Percentiles rank a stretch among this genome's conserved stretches.
Evolutionary conservation across 2,329 filamentous ascomycete species (phyloP).

Genomic region (Drechslerella stenobrocha): DNA sequence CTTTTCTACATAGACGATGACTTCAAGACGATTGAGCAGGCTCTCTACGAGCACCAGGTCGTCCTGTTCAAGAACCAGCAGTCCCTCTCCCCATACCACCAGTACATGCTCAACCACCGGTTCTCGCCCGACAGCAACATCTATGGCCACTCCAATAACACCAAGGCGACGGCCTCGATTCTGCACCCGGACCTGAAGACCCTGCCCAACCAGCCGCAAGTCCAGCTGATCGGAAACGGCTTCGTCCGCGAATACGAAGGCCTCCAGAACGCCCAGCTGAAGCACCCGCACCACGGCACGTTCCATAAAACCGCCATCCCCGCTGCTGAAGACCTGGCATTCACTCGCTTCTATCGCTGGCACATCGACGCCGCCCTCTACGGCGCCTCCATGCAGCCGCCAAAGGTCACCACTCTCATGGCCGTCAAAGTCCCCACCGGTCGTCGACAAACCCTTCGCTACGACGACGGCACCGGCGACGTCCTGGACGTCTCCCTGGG

Average conservation of each 20-base stretch:
- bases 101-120: conserved; percentile 72
- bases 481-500: conserved; percentile 70
- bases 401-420: conserved; percentile 71
- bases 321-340: conserved; percentile 63
- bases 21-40: conserved; percentile 66
- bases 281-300: conserved; percentile 75
- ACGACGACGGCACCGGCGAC: conserved; percentile 72
- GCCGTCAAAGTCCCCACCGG: conserved; percentile 73
- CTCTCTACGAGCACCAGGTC: conserved; percentile 70
- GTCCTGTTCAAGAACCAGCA: conserved; percentile 71
- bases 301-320: conserved; percentile 71
- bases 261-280: conserved; percentile 67
- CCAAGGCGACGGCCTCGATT: conserved; percentile 64
- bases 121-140: conserved; percentile 69
- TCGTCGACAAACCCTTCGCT: conserved; percentile 68
- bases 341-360: conserved; percentile 72
- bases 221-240: conserved; percentile 79
- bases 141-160: conserved; percentile 59
- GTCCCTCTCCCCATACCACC: conserved; percentile 68
- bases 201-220: conserved; percentile 72
- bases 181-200: conserved; percentile 80
- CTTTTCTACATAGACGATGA: conserved; percentile 60
- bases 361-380: conserved; percentile 80
- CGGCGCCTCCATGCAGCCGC: conserved; percentile 66
- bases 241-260: conserved; percentile 71